Conservation (phyloP, 495 filamentous ascomycete species). For the Annulohypoxylon maeteangense region DNA sequence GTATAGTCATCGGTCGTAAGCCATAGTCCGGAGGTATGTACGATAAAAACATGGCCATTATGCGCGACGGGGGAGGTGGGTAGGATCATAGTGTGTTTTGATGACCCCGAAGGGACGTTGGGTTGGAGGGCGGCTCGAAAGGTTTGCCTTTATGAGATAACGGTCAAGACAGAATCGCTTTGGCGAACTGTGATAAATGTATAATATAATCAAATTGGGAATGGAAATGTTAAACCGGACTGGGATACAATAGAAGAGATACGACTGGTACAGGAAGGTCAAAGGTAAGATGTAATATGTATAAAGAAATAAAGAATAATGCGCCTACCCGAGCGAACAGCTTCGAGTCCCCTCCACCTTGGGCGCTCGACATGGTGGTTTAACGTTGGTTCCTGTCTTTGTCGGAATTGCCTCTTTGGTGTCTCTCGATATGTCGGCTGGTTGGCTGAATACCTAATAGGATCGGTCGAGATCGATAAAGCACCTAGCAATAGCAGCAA, state of each 20-base stretch:
- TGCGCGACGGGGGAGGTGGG: slow-evolving; percentile 28
- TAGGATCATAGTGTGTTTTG: slow-evolving; percentile 44
- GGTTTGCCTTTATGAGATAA: slow-evolving; percentile 15
- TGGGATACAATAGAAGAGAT: background rate
- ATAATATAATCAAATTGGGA: slow-evolving; percentile 22
- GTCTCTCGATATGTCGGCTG: slow-evolving; percentile 31
- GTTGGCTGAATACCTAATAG: slow-evolving; percentile 36
- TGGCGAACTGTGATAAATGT: background rate
- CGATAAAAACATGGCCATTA: slow-evolving; percentile 62
- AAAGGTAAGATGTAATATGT: slow-evolving; percentile 17
- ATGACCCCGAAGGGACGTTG: slow-evolving; percentile 24
- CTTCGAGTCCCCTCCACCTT: slow-evolving; percentile 92
- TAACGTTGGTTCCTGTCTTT: slow-evolving; percentile 19
- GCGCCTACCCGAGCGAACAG: slow-evolving; percentile 96
- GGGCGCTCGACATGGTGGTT: slow-evolving; percentile 73
- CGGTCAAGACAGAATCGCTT: slow-evolving; percentile 25
- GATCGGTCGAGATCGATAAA: slow-evolving; percentile 30
- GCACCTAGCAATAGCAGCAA: slow-evolving; percentile 31
- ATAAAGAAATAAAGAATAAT: slow-evolving; percentile 37
- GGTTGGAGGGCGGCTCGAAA: slow-evolving; percentile 24
- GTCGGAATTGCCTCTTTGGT: slow-evolving; percentile 42
- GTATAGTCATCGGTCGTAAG: slow-evolving; percentile 59
- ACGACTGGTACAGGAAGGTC: slow-evolving; percentile 3
- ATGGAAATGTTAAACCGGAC: background rate
- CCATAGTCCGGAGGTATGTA: slow-evolving; percentile 55